Evolutionary conservation across 495 filamentous ascomycete genomes (phyloP).

Genomic region (Penicillium psychrofluorescens): DNA sequence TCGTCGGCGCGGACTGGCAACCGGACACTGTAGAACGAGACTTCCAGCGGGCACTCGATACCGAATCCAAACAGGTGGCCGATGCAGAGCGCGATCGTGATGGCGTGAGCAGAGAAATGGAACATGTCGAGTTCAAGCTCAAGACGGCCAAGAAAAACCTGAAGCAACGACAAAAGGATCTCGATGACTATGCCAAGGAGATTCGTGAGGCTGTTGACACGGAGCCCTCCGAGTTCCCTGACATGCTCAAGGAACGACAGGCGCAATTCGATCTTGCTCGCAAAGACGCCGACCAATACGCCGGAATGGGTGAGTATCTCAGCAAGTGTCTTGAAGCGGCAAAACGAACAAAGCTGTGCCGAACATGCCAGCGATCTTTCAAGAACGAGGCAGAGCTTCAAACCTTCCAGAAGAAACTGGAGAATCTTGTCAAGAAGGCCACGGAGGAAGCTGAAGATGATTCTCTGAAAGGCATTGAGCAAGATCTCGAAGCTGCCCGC

Average conservation of each 20-base stretch:
- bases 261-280: conserved; percentile 52
- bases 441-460: conserved; percentile 45
- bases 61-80: conserved; percentile 41
- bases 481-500: conserved; percentile 49
- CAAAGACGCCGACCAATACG: conserved; percentile 55
- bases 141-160: conserved; percentile 52
- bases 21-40: conserved; percentile 61
- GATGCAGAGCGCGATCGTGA: conserved; percentile 66
- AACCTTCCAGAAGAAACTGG: conserved; percentile 53
- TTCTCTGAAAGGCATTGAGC: conserved; percentile 43
- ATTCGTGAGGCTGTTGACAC: conserved; percentile 43
- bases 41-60: conserved; percentile 59
- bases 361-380: conserved; percentile 62
- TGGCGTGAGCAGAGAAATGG: conserved; percentile 59
- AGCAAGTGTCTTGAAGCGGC: conserved; percentile 49
- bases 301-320: conserved; percentile 58
- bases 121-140: conserved; percentile 73
- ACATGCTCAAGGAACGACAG: conserved; percentile 49
- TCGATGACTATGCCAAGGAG: conserved; percentile 47
- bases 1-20: conserved; percentile 60
- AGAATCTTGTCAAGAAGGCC: conserved; percentile 49
- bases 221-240: conserved; percentile 47
- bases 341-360: conserved; percentile 57
- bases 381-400: conserved; percentile 48
- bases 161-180: conserved; percentile 56